Conservation (phyloP, 129 eudicot genomes). For the Kitagawia praeruptora region DNA sequence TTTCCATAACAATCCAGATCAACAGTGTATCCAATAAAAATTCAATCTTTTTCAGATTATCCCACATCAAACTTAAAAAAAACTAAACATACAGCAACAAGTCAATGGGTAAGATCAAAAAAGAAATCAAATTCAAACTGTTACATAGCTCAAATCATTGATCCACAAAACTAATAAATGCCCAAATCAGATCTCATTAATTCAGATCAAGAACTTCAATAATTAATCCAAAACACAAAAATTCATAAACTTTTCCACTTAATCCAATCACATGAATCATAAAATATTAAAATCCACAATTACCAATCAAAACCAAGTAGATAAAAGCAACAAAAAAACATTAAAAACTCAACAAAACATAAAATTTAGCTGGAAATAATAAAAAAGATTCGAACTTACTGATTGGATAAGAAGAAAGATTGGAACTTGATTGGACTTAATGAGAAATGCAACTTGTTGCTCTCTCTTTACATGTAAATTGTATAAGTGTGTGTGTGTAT, state of each 20-base stretch:
- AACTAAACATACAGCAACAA: background rate
- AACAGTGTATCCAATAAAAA: background rate
- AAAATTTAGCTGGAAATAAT: background rate
- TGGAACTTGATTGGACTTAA: conserved; percentile 26
- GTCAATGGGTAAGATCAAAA: background rate
- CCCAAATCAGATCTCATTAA: conserved; percentile 43
- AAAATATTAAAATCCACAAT: conserved; percentile 31
- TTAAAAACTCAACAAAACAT: background rate
- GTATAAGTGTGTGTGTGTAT: conserved; percentile 25
- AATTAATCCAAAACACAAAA: conserved; percentile 15
- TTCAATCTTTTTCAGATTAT: background rate
- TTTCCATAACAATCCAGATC: background rate
- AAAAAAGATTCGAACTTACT: conserved; percentile 34
- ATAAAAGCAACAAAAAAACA: background rate
- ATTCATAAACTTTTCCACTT: background rate
- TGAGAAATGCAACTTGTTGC: conserved; percentile 10
- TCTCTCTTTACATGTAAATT: conserved; percentile 23
- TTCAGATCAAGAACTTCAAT: conserved; percentile 31
- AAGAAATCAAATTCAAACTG: conserved; percentile 18
- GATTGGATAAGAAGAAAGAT: conserved; percentile 35
- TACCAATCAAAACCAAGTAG: background rate
- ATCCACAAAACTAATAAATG: conserved; percentile 2
- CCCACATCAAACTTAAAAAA: conserved; percentile 10
- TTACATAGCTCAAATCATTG: conserved; percentile 25
- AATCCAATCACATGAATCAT: conserved; percentile 16